Conservation (phyloP, 129 eudicot species). For the Saposhnikovia divaricata region DNA sequence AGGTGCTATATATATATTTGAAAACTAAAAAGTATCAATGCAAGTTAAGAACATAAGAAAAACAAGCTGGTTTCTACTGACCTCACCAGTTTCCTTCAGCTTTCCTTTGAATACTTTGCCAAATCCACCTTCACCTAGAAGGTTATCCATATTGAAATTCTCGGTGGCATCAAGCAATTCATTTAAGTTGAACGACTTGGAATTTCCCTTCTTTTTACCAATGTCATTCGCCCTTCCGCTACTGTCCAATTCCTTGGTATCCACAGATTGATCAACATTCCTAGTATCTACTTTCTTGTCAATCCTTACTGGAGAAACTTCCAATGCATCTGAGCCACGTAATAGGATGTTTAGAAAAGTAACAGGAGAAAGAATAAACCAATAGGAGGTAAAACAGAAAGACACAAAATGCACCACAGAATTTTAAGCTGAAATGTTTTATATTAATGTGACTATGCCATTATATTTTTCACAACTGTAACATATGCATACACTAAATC, state of each 20-base stretch:
- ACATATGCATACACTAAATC: neutral
- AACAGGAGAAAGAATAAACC: neutral
- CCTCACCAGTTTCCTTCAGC: constrained; percentile 35
- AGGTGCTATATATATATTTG: neutral
- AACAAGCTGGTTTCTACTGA: constrained; percentile 6
- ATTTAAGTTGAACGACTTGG: constrained; percentile 17
- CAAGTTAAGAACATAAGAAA: neutral
- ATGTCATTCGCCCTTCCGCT: neutral
- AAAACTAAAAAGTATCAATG: neutral
- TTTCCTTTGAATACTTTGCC: constrained; percentile 49
- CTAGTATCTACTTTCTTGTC: neutral
- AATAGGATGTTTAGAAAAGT: neutral
- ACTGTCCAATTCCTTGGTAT: neutral
- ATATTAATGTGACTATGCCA: neutral
- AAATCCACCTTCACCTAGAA: constrained; percentile 53
- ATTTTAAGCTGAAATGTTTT: neutral
- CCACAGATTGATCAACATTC: constrained; percentile 13
- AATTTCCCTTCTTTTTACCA: neutral
- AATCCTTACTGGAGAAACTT: neutral
- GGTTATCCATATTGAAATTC: constrained; percentile 25
- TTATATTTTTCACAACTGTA: neutral
- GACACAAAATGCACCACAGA: neutral
- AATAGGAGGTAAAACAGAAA: neutral
- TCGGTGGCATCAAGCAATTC: constrained; percentile 36
- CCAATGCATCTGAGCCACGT: constrained; percentile 17